phyloP scores from a whole-genome alignment of 1,284 basidiomycete species.

The Wallemia ichthyophaga region DNA sequence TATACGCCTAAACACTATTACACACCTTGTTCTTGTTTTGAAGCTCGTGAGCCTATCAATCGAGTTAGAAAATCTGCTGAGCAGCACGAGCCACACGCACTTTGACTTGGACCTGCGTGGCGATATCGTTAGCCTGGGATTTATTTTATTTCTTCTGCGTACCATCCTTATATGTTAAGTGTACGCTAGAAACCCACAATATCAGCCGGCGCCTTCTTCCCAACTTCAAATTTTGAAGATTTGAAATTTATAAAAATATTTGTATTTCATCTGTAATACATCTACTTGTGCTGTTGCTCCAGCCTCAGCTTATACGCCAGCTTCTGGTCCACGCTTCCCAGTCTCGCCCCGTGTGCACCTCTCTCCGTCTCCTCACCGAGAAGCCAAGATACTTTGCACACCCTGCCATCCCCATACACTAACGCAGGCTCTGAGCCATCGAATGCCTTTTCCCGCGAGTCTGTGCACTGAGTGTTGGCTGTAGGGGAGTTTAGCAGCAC shows the following conservation, averaged over 20 bases:
- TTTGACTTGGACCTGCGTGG: neutral
- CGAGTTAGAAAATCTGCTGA: neutral
- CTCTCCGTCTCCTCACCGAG: neutral
- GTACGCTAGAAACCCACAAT: too few relatives aligned
- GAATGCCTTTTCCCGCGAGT: neutral
- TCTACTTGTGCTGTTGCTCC: too few relatives aligned
- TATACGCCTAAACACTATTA: slow-evolving; percentile 4
- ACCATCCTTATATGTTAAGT: neutral
- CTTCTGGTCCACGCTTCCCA: neutral
- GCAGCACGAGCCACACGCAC: neutral
- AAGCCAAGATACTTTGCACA: neutral
- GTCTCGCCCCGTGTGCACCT: neutral
- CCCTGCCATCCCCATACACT: neutral
- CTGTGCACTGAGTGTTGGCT: neutral
- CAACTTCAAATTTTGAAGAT: neutral
- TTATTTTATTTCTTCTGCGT: neutral
- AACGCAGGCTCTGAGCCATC: neutral
- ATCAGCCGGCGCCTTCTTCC: neutral
- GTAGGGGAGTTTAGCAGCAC: too few relatives aligned
- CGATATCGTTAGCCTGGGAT: too few relatives aligned
- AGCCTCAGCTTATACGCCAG: neutral
- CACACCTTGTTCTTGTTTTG: slow-evolving; percentile 53
- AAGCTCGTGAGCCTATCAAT: slow-evolving; percentile 60
- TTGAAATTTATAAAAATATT: neutral
- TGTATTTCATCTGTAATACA: too few relatives aligned